Conservation (phyloP, 176 grass and related monocot genomes). For the Paspalum notatum region DNA sequence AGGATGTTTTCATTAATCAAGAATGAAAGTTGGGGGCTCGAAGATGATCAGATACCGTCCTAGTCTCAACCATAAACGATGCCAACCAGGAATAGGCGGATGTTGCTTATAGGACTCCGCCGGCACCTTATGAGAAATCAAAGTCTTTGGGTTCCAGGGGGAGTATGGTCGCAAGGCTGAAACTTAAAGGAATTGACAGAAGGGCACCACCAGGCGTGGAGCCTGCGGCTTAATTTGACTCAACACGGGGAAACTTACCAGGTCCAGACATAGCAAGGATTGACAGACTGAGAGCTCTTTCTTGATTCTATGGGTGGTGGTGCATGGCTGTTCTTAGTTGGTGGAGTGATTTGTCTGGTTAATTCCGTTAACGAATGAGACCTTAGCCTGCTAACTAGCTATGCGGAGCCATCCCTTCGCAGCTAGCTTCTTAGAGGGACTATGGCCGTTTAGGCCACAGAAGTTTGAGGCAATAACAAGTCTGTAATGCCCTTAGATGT, state of each 20-base stretch:
- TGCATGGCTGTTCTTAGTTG: not conserved
- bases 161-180: conserved; percentile 27
- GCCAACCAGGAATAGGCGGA: conserved; percentile 56
- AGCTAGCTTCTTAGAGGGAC: conserved; percentile 96
- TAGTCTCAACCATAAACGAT: conserved; percentile 82
- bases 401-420: conserved; percentile 57
- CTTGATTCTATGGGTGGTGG: conserved; percentile 55
- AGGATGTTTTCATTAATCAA: conserved; percentile 75
- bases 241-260: conserved; percentile 50
- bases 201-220: conserved; percentile 40
- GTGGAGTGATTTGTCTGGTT: conserved; percentile 71
- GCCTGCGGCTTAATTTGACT: conserved; percentile 39
- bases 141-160: conserved; percentile 19
- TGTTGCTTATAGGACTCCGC: conserved; percentile 74
- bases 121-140: conserved; percentile 50
- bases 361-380: conserved; percentile 78
- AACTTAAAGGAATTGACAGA: conserved; percentile 76
- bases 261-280: conserved; percentile 61
- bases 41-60: conserved; percentile 64
- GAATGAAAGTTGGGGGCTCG: conserved; percentile 67
- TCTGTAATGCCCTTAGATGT: conserved; percentile 95
- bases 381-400: conserved; percentile 72
- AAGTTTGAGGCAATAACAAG: conserved; percentile 93
- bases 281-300: conserved; percentile 48
- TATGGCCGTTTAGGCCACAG: conserved; percentile 71